Evolutionary conservation across 441 rosid species (phyloP), one percentile per base, ranked within the genome.

Genomic region (Capsella rubella): DNA sequence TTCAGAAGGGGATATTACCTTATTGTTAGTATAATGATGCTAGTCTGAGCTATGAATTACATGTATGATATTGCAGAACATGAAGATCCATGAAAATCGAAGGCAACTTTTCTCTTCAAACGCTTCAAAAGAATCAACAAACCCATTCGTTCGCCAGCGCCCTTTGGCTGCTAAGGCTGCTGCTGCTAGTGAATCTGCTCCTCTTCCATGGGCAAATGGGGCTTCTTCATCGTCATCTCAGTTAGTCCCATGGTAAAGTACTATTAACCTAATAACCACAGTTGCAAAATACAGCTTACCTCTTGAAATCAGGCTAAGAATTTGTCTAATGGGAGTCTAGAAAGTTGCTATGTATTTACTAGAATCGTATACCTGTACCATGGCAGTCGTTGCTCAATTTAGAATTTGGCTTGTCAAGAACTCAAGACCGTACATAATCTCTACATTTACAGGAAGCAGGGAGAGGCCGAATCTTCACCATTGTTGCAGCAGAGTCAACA

Each of bases 111-210:
- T 89, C 79, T 90, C 99, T 55, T 87, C 94, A 46, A 76, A 75
- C 72, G 80, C 97, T 65, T 81, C 96, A 25, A 95, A 92, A 84
- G 97, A 95, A 55, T 68, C 93, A 16, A 15, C 89, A 75, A 95
- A 95, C 84, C 97, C 98, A 54, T 95, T 95, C 45, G 90, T 92
- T 63, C 92, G 97, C 56, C 98, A 90, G 70, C 97, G 94, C 40
- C 97, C 97, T 68, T 86, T 95, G 49, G 91, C 97, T 75, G 64
- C 94, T 47, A 87, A 82, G 82, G 43, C 90, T 75, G 71, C 87
- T 75, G 71, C 87, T 68, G 73, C 82, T 59, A 81, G 63, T 80
- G 85, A 83, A 77, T 80, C 96, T 64, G 69, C 83, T 15, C 85
- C 85, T 64, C 84, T 84, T 76, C 97, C 97, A 55, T 92, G 97